Conservation (phyloP, 2,329 filamentous ascomycete species). For the Botrytis paeoniae region DNA sequence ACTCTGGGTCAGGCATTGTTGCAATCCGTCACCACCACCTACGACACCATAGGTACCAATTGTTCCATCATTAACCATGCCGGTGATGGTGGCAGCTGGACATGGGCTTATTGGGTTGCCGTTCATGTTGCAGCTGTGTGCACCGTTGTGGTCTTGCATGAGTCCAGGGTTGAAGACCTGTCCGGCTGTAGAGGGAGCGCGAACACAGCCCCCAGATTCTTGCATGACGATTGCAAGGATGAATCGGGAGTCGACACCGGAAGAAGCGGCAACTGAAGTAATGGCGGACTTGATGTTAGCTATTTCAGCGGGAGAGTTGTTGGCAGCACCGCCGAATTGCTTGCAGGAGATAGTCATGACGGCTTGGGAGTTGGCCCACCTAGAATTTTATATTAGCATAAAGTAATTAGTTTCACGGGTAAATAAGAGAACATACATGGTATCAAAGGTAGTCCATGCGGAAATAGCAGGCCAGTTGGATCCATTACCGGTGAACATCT, state of each 20-base stretch:
- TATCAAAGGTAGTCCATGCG: conserved; percentile 8
- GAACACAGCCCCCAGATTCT: conserved; percentile 36
- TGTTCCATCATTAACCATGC: conserved; percentile 36
- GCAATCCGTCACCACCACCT: background rate
- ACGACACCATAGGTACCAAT: conserved; percentile 26
- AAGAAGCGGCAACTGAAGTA: background rate
- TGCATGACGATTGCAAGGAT: conserved; percentile 40
- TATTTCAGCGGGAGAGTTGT: conserved; percentile 12
- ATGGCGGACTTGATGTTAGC: background rate
- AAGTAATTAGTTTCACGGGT: no score
- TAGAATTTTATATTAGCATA: background rate
- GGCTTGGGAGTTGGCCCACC: conserved; percentile 15
- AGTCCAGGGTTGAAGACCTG: conserved; percentile 28
- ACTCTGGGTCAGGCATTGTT: conserved; percentile 11
- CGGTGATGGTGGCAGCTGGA: conserved; percentile 5
- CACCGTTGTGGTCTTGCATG: conserved; percentile 32
- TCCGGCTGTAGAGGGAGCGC: conserved; percentile 20
- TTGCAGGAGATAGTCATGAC: conserved; percentile 9
- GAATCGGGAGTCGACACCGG: conserved; percentile 27
- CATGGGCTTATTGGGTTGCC: conserved; percentile 19
- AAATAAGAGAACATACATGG: conserved; percentile 1
- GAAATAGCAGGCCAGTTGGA: background rate
- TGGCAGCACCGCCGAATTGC: background rate
- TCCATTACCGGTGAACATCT: conserved; percentile 11
- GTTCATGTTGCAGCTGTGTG: conserved; percentile 22